Base-by-base conservation (phyloP, 257 asterid species). In the Solanum clarkiae region DNA sequence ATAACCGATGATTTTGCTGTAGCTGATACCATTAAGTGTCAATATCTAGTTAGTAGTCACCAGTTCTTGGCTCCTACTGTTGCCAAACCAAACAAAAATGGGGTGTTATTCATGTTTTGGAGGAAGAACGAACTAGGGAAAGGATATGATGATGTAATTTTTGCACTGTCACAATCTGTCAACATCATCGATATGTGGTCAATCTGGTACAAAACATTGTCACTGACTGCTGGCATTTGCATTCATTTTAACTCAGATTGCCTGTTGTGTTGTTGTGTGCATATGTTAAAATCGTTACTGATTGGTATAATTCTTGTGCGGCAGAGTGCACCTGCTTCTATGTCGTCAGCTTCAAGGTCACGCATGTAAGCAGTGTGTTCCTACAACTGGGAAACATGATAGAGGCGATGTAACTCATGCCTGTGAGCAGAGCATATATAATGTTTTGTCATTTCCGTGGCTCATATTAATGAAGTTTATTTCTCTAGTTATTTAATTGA, bases 311-410 rank as follows among this genome's bases (percentile, higher is more conserved):
- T 26, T 63, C 49, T 84, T 87, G 86, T 80, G 80, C 70, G 90
- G 94, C 96, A 70, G 80, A 70, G 80, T 70, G 80, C 32, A 42
- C 29, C 55, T 70, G 47, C 51, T 69, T 70, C 55, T 18, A 70
- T 54, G 10, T 42, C 80, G 42, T 70, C 80, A 95, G 89, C 88
- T 71, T 89, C 96, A 66, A 94, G 92, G 90, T 87, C 99, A 18
- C 97, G 98, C 79, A 89, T 95, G 84, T 95, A 88, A 85, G 84
- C 81, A 44, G 32, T 42, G 47, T 32, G 63, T 79, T 79, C 63
- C 82, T 75, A 75, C 82, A 49, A 47, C 62, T 75, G 24, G 65
- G 65, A 53, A 77, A 77, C 82, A 77, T 3, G 26, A 53, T 22
- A 74, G 54, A 72, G 57, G n/a, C 40, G 57, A 45, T 56, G 18